A percentile compares a stretch with the other conserved stretches of the same genome.
Conservation (phyloP, 2,329 filamentous ascomycete species). For the Fusarium avenaceum region DNA sequence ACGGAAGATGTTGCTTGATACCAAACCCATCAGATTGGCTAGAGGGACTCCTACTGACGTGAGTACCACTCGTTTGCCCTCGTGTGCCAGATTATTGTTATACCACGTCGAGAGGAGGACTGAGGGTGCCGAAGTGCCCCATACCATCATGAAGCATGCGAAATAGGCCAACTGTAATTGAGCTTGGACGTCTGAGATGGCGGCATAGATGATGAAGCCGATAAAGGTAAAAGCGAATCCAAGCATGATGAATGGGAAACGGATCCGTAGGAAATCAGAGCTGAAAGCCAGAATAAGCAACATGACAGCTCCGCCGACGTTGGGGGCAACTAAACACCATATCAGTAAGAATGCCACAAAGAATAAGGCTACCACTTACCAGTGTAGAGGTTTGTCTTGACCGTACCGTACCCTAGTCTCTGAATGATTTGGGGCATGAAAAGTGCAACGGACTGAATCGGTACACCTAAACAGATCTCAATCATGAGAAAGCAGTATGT, state of each 20-base stretch:
- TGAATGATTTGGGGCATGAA: conserved; percentile 29
- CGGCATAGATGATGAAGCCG: conserved; percentile 25
- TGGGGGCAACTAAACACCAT: neutral
- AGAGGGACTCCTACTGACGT: conserved; percentile 8
- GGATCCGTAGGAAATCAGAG: conserved; percentile 16
- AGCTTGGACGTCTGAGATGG: conserved; percentile 19
- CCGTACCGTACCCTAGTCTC: conserved; percentile 7
- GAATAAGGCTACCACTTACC: neutral
- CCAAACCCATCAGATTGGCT: conserved; percentile 62
- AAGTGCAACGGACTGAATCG: conserved; percentile 13
- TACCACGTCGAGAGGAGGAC: conserved; percentile 24
- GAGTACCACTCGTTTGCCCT: conserved; percentile 1
- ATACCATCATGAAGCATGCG: conserved; percentile 30
- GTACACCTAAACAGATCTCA: conserved; percentile 24
- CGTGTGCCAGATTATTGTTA: neutral
- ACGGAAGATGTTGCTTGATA: conserved; percentile 77
- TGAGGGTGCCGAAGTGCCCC: conserved; percentile 13
- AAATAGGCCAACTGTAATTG: conserved; percentile 14
- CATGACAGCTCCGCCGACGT: conserved; percentile 22
- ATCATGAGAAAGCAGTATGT: conserved; percentile 26
- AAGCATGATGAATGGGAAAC: conserved; percentile 19
- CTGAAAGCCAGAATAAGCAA: conserved; percentile 20
- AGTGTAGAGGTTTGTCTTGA: conserved; percentile 24
- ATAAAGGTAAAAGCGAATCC: conserved; percentile 8
- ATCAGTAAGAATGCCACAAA: neutral